Evolutionary conservation across 345 rosid species (phyloP), one percentile per base, ranked within the genome.

Genomic region (Aegle marmelos): DNA sequence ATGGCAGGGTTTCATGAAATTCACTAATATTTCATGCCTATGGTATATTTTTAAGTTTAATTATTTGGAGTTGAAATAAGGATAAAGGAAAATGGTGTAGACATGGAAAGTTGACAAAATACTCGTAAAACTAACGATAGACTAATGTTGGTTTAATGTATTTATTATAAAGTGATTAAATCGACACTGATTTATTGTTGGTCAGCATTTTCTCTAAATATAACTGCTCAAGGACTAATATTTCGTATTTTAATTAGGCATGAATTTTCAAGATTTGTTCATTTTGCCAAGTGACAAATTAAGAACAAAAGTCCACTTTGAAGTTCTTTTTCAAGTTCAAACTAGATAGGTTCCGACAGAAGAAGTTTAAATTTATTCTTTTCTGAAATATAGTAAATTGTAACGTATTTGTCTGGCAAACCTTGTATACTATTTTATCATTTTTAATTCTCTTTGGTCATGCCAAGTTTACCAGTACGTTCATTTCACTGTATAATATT

Each of bases 241-340:
- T 64, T 27, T 75, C 16, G 24, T 22, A 9, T 2, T 50, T 30
- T 33, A 25, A 58, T 37, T 22, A 21, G 33, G 48, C 76, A 78
- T 28, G 63, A 75, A 62, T 58, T 45, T 63, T 61, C 30, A 70
- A 33, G 53, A 56, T 78, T 57, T 27, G 56, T 37, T 24, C 53
- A 62, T 71, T 75, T 70, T 71, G 78, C 75, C 72, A 48, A 71
- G 33, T 10, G 80, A 82, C 82, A 82, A 79, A 74, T 63, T 59
- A 33, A 70, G 68, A 79, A 71, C 81, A 79, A 79, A 70, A 81
- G 81, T 76, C 81, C 53, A 69, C 76, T 79, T 65, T 76, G 66
- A 66, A 82, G 79, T 72, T 64, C 60, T 64, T 64, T 68, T 69
- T 68, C 74, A 66, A 33, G 41, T 78, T 72, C 65, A 67, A 75